Conservation (phyloP, 805 yeast species). For the Cyberlindnera maritima region DNA sequence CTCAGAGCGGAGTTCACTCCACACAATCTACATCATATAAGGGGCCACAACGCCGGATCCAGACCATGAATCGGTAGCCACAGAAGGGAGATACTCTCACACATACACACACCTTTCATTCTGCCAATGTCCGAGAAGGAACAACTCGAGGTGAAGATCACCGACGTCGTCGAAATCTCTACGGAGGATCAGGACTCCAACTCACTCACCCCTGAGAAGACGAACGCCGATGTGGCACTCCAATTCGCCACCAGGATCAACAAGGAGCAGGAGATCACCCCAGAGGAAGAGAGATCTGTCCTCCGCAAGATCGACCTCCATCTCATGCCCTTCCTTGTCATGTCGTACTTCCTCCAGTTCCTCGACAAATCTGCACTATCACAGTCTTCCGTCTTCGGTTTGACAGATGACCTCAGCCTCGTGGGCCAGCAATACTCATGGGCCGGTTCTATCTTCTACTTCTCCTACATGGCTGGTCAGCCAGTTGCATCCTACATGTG, state of each 20-base stretch:
- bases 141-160: background rate
- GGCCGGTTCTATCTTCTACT: conserved; percentile 8
- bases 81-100: too few relatives aligned
- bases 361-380: conserved; percentile 54
- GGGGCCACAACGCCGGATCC: background rate
- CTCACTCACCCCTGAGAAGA: conserved; percentile 1
- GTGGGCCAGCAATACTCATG: conserved; percentile 6
- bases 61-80: background rate
- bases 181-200: background rate
- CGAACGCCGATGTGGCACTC: conserved; percentile 2
- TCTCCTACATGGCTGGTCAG: conserved; percentile 5
- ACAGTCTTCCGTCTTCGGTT: conserved; percentile 43
- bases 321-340: conserved; percentile 42
- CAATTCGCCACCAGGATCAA: background rate
- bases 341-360: conserved; percentile 46
- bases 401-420: background rate
- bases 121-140: background rate
- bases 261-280: conserved; percentile 1
- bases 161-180: background rate
- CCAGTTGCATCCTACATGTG: conserved; percentile 1
- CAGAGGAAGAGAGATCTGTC: conserved; percentile 9
- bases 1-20: background rate
- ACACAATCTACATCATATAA: background rate
- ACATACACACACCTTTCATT: background rate
- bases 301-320: conserved; percentile 23